A percentile compares a stretch with the other conserved stretches of the same genome.
These are phyloP conservation scores for Akanthomyces dipterigenus DNA, from an alignment of 2,329 filamentous ascomycete genomes.

Conservation along the genomic window DNA sequence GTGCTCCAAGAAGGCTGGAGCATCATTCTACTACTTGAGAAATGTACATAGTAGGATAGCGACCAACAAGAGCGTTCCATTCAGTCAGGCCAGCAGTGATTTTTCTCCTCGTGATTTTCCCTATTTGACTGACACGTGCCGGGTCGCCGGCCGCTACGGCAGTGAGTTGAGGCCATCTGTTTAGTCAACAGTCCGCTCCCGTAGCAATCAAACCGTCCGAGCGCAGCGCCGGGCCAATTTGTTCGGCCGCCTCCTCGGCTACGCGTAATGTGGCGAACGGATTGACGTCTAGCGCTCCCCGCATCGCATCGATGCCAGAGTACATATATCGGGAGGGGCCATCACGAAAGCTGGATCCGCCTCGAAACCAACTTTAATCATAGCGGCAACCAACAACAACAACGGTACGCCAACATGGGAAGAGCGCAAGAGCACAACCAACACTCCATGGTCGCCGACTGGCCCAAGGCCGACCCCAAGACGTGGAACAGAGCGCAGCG, in stretches of 20 bases:
- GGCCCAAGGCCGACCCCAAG: constrained; percentile 14
- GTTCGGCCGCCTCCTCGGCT: not conserved
- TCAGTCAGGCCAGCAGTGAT: no score
- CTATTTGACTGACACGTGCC: no score
- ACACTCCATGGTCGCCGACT: constrained; percentile 19
- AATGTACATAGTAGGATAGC: no score
- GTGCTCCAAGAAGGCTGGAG: no score
- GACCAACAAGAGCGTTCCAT: no score
- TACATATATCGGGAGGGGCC: not conserved
- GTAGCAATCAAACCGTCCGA: not conserved
- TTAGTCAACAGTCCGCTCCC: no score
- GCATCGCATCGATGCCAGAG: no score
- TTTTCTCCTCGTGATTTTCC: no score
- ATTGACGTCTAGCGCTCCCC: not conserved
- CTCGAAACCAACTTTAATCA: not conserved
- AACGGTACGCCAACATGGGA: constrained; percentile 1
- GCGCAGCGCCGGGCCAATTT: not conserved
- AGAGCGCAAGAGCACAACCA: constrained; percentile 4
- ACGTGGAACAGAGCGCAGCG: constrained; percentile 17
- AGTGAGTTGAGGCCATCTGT: no score
- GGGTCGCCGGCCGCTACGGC: no score
- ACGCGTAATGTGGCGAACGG: not conserved
- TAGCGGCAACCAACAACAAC: not conserved
- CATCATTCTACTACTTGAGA: no score
- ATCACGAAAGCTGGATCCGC: no score